Evolutionary conservation across 495 filamentous ascomycete genomes (phyloP).

Genomic region (Neurospora sp.): DNA sequence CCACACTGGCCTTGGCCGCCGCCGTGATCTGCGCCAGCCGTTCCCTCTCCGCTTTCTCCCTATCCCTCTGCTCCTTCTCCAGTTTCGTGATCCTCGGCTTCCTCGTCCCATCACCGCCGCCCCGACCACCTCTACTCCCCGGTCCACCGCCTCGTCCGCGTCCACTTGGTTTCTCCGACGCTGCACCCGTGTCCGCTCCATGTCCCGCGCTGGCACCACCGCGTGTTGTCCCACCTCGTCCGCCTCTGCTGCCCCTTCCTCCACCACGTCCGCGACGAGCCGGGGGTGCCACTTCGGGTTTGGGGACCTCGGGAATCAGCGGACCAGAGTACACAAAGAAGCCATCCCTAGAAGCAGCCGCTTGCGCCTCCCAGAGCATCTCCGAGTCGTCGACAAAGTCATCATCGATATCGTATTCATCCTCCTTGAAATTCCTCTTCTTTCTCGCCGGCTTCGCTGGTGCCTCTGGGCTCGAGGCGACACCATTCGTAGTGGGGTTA

Average conservation of each 20-base stretch:
- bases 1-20: not conserved
- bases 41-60: slow-evolving; percentile 40
- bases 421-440: slow-evolving; percentile 78
- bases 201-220: slow-evolving; percentile 6
- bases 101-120: slow-evolving; percentile 60
- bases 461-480: slow-evolving; percentile 48
- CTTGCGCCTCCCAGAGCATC: slow-evolving; percentile 89
- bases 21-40: slow-evolving; percentile 17
- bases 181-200: slow-evolving; percentile 20
- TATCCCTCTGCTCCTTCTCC: slow-evolving; percentile 62
- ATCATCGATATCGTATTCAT: slow-evolving; percentile 93
- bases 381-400: slow-evolving; percentile 98
- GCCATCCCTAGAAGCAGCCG: slow-evolving; percentile 83
- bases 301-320: slow-evolving; percentile 76
- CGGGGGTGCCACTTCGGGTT: slow-evolving; percentile 62
- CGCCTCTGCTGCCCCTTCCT: slow-evolving; percentile 49
- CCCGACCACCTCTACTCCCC: slow-evolving; percentile 43
- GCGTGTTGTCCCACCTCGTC: slow-evolving; percentile 19
- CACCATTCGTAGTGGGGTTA: not conserved
- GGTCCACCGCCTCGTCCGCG: slow-evolving; percentile 54
- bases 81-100: slow-evolving; percentile 78
- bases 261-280: slow-evolving; percentile 67
- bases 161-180: slow-evolving; percentile 31
- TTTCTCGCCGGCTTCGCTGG: slow-evolving; percentile 53
- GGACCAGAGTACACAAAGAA: slow-evolving; percentile 86